These are phyloP conservation scores for Kodamaea suecica DNA, from an alignment of 1,139 yeast species.

Conservation along the genomic window DNA sequence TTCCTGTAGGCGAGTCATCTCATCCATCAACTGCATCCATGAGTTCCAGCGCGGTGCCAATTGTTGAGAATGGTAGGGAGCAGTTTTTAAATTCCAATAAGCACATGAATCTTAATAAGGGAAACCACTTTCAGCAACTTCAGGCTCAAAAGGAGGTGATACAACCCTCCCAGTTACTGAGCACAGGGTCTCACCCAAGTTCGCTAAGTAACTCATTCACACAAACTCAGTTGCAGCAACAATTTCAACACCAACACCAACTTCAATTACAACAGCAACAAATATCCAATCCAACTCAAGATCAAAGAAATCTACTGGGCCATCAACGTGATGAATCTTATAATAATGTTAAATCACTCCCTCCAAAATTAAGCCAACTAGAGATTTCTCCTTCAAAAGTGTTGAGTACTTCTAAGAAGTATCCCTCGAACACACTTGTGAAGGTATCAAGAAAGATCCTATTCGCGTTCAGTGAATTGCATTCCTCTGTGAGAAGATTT, in stretches of 20 bases:
- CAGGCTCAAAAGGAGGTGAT: constrained; percentile 1
- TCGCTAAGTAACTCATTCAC: background rate
- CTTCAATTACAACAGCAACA: constrained; percentile 2
- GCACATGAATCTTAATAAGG: background rate
- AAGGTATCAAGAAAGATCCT: constrained; percentile 55
- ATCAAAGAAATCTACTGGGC: constrained; percentile 1
- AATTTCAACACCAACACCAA: constrained; percentile 5
- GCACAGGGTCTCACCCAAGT: no score
- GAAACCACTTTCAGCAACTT: constrained; percentile 5
- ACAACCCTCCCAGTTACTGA: no score
- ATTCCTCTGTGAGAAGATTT: constrained; percentile 63
- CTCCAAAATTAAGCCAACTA: constrained; percentile 1
- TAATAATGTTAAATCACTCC: background rate
- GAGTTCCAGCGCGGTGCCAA: background rate
- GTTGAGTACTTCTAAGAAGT: constrained; percentile 12
- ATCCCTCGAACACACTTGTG: constrained; percentile 31
- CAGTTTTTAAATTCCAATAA: constrained; percentile 3
- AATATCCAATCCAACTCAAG: constrained; percentile 1
- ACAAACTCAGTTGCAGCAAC: constrained; percentile 1
- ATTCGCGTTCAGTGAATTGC: constrained; percentile 66
- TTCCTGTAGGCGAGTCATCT: constrained; percentile 33
- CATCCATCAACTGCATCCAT: constrained; percentile 2
- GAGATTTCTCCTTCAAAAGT: constrained; percentile 15
- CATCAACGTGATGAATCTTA: constrained; percentile 2
- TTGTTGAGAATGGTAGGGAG: constrained; percentile 3